phyloP scores from a whole-genome alignment of 2,329 filamentous ascomycete genomes.

The Coniella vitis region DNA sequence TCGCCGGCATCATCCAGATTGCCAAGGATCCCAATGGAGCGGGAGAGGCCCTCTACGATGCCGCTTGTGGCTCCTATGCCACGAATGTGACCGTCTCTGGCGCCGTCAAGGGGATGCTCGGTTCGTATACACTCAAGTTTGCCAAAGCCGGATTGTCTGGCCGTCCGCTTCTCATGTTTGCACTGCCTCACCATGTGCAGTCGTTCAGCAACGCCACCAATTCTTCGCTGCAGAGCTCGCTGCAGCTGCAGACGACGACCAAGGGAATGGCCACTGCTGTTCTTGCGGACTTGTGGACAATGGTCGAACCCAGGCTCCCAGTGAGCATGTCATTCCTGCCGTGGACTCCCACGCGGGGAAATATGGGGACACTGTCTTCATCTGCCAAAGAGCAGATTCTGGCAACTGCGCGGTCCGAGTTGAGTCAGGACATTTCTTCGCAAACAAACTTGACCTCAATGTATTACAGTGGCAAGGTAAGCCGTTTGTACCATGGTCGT shows the following conservation, averaged over 20 bases:
- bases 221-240: conserved; percentile 41
- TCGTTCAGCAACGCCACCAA: conserved; percentile 59
- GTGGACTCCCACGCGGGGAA: conserved; percentile 54
- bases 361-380: conserved; percentile 39
- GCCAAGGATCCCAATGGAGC: conserved; percentile 63
- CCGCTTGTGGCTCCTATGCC: conserved; percentile 68
- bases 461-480: conserved; percentile 84
- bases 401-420: conserved; percentile 61
- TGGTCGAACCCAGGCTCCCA: conserved; percentile 69
- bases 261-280: conserved; percentile 76
- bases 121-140: conserved; percentile 69
- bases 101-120: conserved; percentile 48
- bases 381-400: conserved; percentile 54
- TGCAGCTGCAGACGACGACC: conserved; percentile 71
- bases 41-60: conserved; percentile 66
- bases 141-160: conserved; percentile 58
- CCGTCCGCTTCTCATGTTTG: conserved; percentile 71
- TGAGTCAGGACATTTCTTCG: conserved; percentile 66
- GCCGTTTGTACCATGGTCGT: conserved; percentile 3
- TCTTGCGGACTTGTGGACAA: conserved; percentile 65
- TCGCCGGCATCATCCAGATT: conserved; percentile 75
- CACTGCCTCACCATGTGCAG: conserved; percentile 75
- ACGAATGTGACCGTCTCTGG: conserved; percentile 59
- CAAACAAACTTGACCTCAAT: conserved; percentile 76
- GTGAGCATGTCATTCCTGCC: conserved; percentile 70